phyloP scores from a whole-genome alignment of 352 stramenopile species.

The Globisporangium solare region DNA sequence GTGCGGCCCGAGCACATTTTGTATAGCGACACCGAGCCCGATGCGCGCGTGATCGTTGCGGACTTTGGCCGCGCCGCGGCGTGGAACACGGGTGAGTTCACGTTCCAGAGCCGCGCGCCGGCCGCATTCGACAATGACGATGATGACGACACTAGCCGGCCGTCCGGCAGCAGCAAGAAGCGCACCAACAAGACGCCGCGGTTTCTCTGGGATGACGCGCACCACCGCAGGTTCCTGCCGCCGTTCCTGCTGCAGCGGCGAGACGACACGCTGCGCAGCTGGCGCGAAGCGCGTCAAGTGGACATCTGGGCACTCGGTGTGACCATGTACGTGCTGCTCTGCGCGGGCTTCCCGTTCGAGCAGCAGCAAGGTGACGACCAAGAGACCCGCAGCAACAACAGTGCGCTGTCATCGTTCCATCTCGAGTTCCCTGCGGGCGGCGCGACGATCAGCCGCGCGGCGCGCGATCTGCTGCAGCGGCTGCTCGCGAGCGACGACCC shows the following conservation, averaged over 20 bases:
- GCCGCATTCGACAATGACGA: too few relatives aligned
- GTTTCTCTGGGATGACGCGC: constrained; percentile 58
- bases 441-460: constrained; percentile 43
- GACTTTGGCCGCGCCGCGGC: constrained; percentile 58
- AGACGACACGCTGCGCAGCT: constrained; percentile 29
- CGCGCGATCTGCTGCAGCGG: constrained; percentile 50
- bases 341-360: constrained; percentile 49
- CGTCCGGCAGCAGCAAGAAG: neutral
- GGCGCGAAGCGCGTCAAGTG: constrained; percentile 56
- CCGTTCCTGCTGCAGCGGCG: constrained; percentile 41
- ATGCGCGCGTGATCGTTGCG: constrained; percentile 54
- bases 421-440: constrained; percentile 24
- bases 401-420: constrained; percentile 1
- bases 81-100: constrained; percentile 24
- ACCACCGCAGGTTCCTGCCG: constrained; percentile 61
- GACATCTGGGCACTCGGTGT: constrained; percentile 74
- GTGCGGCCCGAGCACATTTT: constrained; percentile 73
- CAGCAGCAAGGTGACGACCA: constrained; percentile 1
- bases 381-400: constrained; percentile 27
- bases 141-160: too few relatives aligned
- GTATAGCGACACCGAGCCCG: constrained; percentile 57
- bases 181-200: too few relatives aligned
- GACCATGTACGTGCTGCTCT: constrained; percentile 68
- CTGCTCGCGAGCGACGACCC: constrained; percentile 51
- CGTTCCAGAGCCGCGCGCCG: constrained; percentile 20